Percentiles rank a stretch among this genome's conserved stretches.
Conservation (phyloP, 73 alveolate genomes). For the Tetrahymena thermophila region DNA sequence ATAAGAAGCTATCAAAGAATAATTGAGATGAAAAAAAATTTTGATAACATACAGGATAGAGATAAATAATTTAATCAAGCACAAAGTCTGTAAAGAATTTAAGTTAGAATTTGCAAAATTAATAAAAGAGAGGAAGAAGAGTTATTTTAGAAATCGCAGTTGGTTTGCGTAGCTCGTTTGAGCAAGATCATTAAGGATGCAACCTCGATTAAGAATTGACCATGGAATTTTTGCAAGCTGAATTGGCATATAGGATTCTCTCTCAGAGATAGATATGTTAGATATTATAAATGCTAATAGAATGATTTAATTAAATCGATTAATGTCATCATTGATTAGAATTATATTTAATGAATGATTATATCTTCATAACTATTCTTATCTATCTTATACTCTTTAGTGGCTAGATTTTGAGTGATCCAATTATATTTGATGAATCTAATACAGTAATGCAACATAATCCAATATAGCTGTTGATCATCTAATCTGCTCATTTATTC, state of each 20-base stretch:
- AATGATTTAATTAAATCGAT: background rate
- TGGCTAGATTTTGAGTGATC: background rate
- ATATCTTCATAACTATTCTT: background rate
- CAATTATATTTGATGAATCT: background rate
- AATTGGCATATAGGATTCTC: background rate
- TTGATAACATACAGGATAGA: background rate
- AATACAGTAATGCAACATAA: background rate
- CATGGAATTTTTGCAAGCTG: background rate
- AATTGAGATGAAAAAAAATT: background rate
- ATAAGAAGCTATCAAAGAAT: background rate
- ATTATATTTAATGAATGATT: background rate
- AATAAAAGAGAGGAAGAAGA: background rate
- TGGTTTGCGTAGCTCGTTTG: background rate
- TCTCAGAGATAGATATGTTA: background rate
- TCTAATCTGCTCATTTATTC: background rate
- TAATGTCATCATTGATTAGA: background rate
- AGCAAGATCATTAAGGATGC: background rate
- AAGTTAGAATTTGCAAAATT: background rate
- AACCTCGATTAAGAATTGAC: background rate
- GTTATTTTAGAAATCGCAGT: background rate
- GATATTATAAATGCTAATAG: background rate
- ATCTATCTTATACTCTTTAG: background rate
- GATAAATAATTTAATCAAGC: background rate
- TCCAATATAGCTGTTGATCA: background rate
- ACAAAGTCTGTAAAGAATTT: background rate